A percentile compares a stretch with the other conserved stretches of the same genome.
phyloP scores from a whole-genome alignment of 1,139 yeast species.

The Candida glucosophila region DNA sequence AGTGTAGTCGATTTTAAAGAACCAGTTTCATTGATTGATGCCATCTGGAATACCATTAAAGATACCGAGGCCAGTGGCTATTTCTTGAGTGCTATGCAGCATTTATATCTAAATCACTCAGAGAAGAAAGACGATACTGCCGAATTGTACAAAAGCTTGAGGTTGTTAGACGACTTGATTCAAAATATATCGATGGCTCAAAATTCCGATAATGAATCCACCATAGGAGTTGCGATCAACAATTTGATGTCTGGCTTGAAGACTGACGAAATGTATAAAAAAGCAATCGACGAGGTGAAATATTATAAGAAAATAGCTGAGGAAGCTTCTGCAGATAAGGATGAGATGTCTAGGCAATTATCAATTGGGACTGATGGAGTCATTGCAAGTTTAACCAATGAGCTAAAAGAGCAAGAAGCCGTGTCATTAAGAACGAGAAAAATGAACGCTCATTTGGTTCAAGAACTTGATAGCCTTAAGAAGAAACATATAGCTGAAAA shows the following conservation, averaged over 20 bases:
- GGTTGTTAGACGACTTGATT: constrained; percentile 74
- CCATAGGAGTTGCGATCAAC: constrained; percentile 78
- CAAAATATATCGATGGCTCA: constrained; percentile 70
- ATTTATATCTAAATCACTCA: constrained; percentile 64
- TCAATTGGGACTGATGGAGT: constrained; percentile 81
- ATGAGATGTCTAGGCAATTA: constrained; percentile 63
- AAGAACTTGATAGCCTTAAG: constrained; percentile 65
- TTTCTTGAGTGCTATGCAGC: constrained; percentile 74
- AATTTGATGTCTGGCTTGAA: constrained; percentile 68
- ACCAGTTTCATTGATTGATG: constrained; percentile 62
- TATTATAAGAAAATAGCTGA: constrained; percentile 60
- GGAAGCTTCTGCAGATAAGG: constrained; percentile 80
- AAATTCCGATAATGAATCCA: constrained; percentile 60
- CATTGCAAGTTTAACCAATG: constrained; percentile 60
- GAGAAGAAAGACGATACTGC: constrained; percentile 43
- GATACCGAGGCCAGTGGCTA: constrained; percentile 68
- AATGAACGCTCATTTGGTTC: constrained; percentile 52
- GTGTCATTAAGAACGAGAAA: constrained; percentile 61
- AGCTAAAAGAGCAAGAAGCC: constrained; percentile 65
- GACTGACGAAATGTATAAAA: constrained; percentile 83
- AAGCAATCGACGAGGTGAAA: constrained; percentile 68
- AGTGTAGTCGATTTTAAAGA: constrained; percentile 59
- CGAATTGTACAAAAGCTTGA: constrained; percentile 57
- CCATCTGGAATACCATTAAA: constrained; percentile 63
- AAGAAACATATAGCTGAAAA: constrained; percentile 64